Conservation (phyloP, 2,329 filamentous ascomycete genomes). For the Metarhizium humberi region DNA sequence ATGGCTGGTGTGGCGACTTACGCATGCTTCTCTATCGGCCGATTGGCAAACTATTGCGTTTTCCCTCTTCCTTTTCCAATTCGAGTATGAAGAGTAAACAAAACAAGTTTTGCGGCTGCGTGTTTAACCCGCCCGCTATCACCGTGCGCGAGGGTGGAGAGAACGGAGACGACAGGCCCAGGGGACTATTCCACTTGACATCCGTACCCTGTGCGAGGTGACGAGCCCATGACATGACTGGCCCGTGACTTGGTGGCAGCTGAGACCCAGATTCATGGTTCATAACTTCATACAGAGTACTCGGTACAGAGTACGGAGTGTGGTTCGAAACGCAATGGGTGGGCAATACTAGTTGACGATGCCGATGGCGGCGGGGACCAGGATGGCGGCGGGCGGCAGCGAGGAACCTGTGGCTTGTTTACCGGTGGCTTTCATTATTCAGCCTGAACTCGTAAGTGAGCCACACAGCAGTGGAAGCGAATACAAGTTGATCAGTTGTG, state of each 20-base stretch:
- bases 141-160: neutral
- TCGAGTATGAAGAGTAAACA: neutral
- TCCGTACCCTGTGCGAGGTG: neutral
- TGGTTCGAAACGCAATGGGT: too few relatives aligned
- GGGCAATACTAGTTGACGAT: too few relatives aligned
- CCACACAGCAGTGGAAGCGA: too few relatives aligned
- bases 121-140: neutral
- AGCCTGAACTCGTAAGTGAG: too few relatives aligned
- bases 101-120: neutral
- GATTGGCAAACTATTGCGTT: neutral
- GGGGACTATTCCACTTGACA: neutral
- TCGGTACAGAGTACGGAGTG: too few relatives aligned
- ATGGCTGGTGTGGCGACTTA: neutral
- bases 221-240: neutral
- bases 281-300: neutral
- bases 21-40: neutral
- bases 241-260: neutral
- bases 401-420: too few relatives aligned
- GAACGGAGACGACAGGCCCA: neutral
- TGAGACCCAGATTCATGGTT: neutral
- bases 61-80: neutral
- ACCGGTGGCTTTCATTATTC: too few relatives aligned
- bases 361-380: too few relatives aligned
- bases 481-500: too few relatives aligned
- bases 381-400: too few relatives aligned